Percentiles rank a stretch among this genome's conserved stretches.
Evolutionary conservation across 306 rosid genomes (phyloP).

Genomic region (Alnus glutinosa): DNA sequence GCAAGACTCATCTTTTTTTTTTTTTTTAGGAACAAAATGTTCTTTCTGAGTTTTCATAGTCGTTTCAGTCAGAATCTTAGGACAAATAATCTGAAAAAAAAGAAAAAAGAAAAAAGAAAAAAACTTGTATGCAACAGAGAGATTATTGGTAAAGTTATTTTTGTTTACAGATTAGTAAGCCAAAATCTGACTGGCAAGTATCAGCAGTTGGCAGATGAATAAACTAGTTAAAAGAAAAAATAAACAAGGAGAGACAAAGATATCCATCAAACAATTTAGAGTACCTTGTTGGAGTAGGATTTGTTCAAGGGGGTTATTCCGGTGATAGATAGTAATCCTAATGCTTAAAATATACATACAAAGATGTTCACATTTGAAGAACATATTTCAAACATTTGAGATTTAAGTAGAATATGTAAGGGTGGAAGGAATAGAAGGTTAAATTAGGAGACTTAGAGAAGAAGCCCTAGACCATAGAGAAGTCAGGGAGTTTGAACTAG

Average conservation of each 20-base stretch:
- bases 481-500: too few relatives aligned
- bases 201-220: too few relatives aligned
- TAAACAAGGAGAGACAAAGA: not conserved
- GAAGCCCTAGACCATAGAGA: too few relatives aligned
- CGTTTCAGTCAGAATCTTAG: not conserved
- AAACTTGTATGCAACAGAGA: too few relatives aligned
- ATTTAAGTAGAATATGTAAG: not conserved
- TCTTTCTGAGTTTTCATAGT: not conserved
- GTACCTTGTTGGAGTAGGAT: not conserved
- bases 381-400: not conserved
- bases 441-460: too few relatives aligned
- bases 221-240: too few relatives aligned
- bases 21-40: not conserved
- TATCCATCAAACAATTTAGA: not conserved
- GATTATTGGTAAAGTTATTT: not conserved
- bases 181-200: not conserved
- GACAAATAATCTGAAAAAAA: not conserved
- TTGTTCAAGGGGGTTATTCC: not conserved
- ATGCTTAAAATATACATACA: not conserved
- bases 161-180: not conserved
- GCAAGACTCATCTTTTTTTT: not conserved
- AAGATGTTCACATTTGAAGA: not conserved
- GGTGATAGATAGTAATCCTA: not conserved
- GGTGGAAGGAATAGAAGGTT: too few relatives aligned
- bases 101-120: not conserved